phyloP scores from a whole-genome alignment of 306 rosid species.

The Prunus persica region DNA sequence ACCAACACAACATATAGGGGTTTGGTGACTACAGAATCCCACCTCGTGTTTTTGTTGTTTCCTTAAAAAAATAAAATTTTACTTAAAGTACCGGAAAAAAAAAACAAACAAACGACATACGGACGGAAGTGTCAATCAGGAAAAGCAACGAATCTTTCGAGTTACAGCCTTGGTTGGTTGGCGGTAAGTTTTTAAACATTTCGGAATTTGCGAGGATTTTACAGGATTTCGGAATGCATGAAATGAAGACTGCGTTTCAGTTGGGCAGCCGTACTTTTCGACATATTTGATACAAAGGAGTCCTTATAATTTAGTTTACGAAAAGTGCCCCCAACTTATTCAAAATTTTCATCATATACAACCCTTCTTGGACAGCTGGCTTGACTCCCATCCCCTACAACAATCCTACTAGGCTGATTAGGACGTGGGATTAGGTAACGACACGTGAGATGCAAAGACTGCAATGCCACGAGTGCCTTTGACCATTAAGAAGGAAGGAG shows the following conservation, averaged over 20 bases:
- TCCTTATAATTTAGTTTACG: conserved; percentile 22
- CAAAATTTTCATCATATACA: background rate
- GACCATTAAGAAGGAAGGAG: too few species aligned
- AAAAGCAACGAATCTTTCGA: background rate
- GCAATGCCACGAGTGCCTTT: too few species aligned
- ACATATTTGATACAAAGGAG: conserved; percentile 19
- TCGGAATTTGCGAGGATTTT: background rate
- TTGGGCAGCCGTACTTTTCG: conserved; percentile 29
- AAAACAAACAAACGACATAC: background rate
- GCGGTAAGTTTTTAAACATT: background rate
- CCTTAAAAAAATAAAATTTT: background rate
- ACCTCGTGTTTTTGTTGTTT: conserved; percentile 13
- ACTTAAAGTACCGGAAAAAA: background rate
- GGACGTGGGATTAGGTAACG: conserved; percentile 8
- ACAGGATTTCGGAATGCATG: background rate
- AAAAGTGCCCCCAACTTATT: conserved; percentile 8
- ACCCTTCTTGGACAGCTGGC: background rate
- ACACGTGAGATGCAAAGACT: background rate
- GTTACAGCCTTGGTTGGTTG: too few species aligned
- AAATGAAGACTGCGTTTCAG: background rate
- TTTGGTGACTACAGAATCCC: conserved; percentile 8
- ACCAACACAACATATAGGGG: background rate
- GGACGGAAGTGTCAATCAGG: too few species aligned
- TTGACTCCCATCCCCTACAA: background rate
- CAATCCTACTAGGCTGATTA: background rate